Base-by-base conservation (phyloP, 2,329 filamentous ascomycete species). In the Verticillium albo-atrum region DNA sequence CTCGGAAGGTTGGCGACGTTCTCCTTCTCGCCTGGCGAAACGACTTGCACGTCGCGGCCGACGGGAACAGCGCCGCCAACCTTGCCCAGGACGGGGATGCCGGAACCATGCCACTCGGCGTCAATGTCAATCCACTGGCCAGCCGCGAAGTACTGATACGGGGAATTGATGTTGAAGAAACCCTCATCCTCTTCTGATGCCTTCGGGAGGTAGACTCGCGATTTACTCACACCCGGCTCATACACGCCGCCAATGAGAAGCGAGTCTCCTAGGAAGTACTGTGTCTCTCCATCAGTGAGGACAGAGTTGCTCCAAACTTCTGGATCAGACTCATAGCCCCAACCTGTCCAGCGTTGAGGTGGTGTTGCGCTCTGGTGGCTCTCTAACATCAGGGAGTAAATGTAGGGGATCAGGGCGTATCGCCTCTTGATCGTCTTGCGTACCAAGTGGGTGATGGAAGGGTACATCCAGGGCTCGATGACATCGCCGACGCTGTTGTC, bases 391-490 rank as follows among this genome's bases (percentile, higher is more conserved):
- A 86, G 77, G 0, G 85, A 86, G 72, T 91, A 91, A 7, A 89
- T 79, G 68, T 90, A 91, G 0, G 89, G 89, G 9, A 91, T 82
- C 58, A 91, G 76, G 63, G 88, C 87, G 67, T 92, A 91, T 32
- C 89, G 81, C 6, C 89, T 81, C 71, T 87, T 86, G 70, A 92
- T 90, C 1, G 86, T 80, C 57, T 80, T 79, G 17, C 89, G 82
- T 15, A 91, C 77, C 1, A 88, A 72, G 0, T 82, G 82, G 0
- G 86, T 86, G 28, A 86, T 85, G 35, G 87, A 82, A 0, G 87
- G 86, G 67, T 91, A 89, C 87, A 91, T 90, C 87, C 88, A 91
- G 0, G 89, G 89, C 73, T 91, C 88, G 60, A 91, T 91, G 0
- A 91, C 88, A 35, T 89, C 88, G 7, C 89, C 89, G 26, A 89